Conservation (phyloP, 257 asterid species). For the Nicotiana sylvestris region DNA sequence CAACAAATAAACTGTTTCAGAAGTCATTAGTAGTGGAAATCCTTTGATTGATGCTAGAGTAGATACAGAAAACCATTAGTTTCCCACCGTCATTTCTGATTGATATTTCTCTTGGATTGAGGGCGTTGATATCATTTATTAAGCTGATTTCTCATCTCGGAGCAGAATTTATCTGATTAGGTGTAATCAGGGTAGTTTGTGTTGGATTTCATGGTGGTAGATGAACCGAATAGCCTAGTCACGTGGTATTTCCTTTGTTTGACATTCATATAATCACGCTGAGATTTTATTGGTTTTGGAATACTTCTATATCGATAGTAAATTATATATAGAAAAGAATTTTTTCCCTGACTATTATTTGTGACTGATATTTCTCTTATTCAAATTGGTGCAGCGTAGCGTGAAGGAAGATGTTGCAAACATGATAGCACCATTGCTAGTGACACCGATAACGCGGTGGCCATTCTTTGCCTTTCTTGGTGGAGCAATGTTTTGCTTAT, state of each 20-base stretch:
- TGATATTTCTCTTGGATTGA: background rate
- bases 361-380: background rate
- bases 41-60: background rate
- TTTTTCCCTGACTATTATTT: background rate
- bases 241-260: too few species aligned
- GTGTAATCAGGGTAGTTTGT: too few species aligned
- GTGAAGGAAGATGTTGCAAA: constrained; percentile 73
- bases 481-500: constrained; percentile 96
- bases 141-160: too few species aligned
- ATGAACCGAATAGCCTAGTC: too few species aligned
- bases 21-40: background rate
- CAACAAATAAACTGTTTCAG: background rate
- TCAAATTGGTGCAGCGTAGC: constrained; percentile 42
- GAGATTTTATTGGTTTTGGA: background rate
- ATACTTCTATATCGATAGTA: background rate
- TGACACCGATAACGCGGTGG: constrained; percentile 88
- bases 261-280: too few species aligned
- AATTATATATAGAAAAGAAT: background rate
- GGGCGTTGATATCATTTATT: too few species aligned
- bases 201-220: too few species aligned
- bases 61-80: background rate
- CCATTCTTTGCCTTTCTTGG: constrained; percentile 89
- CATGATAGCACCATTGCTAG: constrained; percentile 62
- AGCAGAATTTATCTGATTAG: too few species aligned
- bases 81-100: background rate